A percentile compares a stretch with the other conserved stretches of the same genome.
Conservation (phyloP, 192 early-diverging fungal genomes). For the Podila epigama region DNA sequence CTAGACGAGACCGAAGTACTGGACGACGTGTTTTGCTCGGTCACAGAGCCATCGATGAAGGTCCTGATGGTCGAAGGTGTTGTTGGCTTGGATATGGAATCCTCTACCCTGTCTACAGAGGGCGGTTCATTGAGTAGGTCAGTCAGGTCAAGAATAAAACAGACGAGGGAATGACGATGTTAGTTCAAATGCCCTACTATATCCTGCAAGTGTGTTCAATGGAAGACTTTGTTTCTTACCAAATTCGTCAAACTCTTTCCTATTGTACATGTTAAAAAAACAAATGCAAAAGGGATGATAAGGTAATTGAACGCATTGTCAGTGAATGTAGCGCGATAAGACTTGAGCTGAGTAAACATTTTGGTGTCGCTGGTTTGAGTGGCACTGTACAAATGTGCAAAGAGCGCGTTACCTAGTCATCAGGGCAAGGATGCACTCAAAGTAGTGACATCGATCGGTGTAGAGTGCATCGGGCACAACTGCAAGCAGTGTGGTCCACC, state of each 20-base stretch:
- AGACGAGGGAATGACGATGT: not conserved
- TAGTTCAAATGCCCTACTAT: not conserved
- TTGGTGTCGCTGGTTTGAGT: no score
- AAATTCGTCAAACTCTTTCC: slow-evolving; percentile 49
- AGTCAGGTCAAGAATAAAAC: no score
- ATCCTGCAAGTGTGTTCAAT: not conserved
- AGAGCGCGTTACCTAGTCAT: slow-evolving; percentile 24
- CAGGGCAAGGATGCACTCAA: slow-evolving; percentile 53
- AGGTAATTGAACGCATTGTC: not conserved
- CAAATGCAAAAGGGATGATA: not conserved
- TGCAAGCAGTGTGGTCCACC: slow-evolving; percentile 52
- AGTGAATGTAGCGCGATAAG: no score
- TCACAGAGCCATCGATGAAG: slow-evolving; percentile 39
- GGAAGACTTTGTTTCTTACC: slow-evolving; percentile 13
- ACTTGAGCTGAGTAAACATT: no score
- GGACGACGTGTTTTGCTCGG: slow-evolving; percentile 32
- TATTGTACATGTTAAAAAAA: not conserved
- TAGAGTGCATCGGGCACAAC: slow-evolving; percentile 44
- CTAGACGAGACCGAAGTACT: slow-evolving; percentile 41
- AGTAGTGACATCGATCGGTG: slow-evolving; percentile 54
- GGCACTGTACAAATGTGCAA: not conserved
- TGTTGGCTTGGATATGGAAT: slow-evolving; percentile 34
- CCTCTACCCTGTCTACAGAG: slow-evolving; percentile 33
- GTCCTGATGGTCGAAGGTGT: slow-evolving; percentile 46
- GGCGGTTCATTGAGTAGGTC: no score